phyloP scores from a whole-genome alignment of 2,329 filamentous ascomycete species.

The Diaporthe citrichinensis region DNA sequence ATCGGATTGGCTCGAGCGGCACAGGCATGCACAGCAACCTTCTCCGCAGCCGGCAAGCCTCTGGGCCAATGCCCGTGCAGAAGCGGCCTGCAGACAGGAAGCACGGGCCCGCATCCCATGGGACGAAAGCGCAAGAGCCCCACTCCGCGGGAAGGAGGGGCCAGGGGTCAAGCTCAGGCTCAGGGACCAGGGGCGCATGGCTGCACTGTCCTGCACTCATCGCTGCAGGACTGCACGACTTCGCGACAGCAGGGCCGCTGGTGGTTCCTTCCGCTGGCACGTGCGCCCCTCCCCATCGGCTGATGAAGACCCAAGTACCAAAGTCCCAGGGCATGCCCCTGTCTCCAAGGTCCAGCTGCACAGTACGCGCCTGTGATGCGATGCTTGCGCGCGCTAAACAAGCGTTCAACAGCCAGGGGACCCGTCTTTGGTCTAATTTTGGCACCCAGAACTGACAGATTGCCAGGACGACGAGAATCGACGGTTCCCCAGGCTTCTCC shows the following conservation, averaged over 20 bases:
- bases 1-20: constrained; percentile 39
- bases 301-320: constrained; percentile 13
- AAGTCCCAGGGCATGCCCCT: background rate
- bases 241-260: background rate
- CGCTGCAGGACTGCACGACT: background rate
- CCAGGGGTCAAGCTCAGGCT: constrained; percentile 3
- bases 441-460: constrained; percentile 27
- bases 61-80: constrained; percentile 34
- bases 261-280: constrained; percentile 15
- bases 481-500: background rate
- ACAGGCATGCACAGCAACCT: constrained; percentile 32
- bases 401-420: constrained; percentile 4
- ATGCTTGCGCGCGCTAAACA: constrained; percentile 29
- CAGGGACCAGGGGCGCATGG: constrained; percentile 25
- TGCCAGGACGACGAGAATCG: background rate
- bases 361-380: constrained; percentile 29
- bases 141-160: constrained; percentile 21
- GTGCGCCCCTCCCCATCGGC: constrained; percentile 4
- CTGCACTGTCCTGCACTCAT: background rate
- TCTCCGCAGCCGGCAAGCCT: constrained; percentile 31
- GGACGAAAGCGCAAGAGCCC: constrained; percentile 23
- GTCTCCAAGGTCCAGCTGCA: constrained; percentile 25
- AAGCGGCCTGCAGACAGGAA: constrained; percentile 39
- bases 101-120: constrained; percentile 31
- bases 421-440: constrained; percentile 36